phyloP scores from a whole-genome alignment of 2,329 filamentous ascomycete species.

The Hirsutella minnesotensis region DNA sequence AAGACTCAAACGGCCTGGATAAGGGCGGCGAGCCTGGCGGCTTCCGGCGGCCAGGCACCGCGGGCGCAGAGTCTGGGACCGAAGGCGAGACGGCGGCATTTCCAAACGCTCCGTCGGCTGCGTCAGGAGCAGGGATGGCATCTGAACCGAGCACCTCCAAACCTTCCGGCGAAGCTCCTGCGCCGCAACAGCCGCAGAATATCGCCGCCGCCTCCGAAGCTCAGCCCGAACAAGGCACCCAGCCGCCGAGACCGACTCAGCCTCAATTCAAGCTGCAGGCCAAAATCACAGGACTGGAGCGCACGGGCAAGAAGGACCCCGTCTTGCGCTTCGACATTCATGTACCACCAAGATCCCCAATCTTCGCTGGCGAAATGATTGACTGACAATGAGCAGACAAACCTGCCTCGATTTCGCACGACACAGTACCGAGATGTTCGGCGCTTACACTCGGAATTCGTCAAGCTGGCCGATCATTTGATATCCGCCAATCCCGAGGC shows the following conservation, averaged over 20 bases:
- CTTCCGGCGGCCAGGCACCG: conserved; percentile 33
- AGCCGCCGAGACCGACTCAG: conserved; percentile 47
- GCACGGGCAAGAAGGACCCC: conserved; percentile 89
- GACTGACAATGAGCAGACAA: conserved; percentile 52
- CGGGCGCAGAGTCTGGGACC: conserved; percentile 32
- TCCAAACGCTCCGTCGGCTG: conserved; percentile 8
- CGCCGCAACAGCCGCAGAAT: conserved; percentile 16
- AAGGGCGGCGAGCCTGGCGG: conserved; percentile 25
- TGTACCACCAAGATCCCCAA: conserved; percentile 43
- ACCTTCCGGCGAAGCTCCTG: not conserved
- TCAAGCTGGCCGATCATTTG: conserved; percentile 90
- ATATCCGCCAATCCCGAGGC: conserved; percentile 97
- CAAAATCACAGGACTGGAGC: conserved; percentile 87
- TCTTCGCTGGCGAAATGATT: not conserved
- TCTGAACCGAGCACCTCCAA: conserved; percentile 7
- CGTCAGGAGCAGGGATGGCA: conserved; percentile 7
- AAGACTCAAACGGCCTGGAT: conserved; percentile 30
- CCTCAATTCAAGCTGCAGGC: conserved; percentile 79
- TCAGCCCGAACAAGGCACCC: conserved; percentile 24
- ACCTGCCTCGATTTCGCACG: conserved; percentile 94
- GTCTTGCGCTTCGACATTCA: conserved; percentile 93
- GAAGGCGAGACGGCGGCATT: conserved; percentile 26
- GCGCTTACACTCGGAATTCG: conserved; percentile 87
- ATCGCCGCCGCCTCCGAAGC: conserved; percentile 8
- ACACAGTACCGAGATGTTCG: conserved; percentile 97